Evolutionary conservation across 2,329 filamentous ascomycete genomes (phyloP), one percentile per base, ranked within the genome.

Genomic region (Claviceps citrina): DNA sequence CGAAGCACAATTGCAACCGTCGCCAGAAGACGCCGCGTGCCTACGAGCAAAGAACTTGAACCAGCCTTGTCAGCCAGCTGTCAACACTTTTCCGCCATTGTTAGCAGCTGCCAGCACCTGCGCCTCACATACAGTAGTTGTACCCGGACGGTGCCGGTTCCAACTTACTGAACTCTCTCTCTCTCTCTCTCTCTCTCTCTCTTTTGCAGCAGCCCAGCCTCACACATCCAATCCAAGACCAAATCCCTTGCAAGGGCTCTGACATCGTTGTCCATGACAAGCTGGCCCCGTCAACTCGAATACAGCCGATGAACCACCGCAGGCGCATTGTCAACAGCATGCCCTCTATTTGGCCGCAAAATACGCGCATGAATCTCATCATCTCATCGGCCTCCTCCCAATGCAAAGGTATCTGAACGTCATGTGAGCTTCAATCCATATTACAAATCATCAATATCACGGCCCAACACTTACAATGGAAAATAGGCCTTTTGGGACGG

Each of bases 391-490:
- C 47, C 78, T 79, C 45, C 66, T 65, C 37, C 74, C 75, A 48
- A 78, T 76, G 46, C 71, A 77, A 28, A 78, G 69, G 52, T 78
- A 76, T 46, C 73, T 76, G 43, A 27, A 5, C 41, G 15, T 20
- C 42, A 39, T 39, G 31, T 43, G 30, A 32, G 34, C 24, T 25
- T 27, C 32, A 13, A 31, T 13, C 5, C 4, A 6, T 16, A n/a
- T 33, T 20, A 13, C 8, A 18, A 7, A 7, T 24, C 26, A 6
- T 32, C 31, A 15, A 18, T 15, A 38, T 13, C 16, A 4, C 32
- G 13, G 8, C 16, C 7, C 16, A 15, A 28, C 12, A 65, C 71
- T 66, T 57, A 78, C 67, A 78, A 51, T 32, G 71, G 71, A 44
- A 78, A 78, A 52, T 78, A 78, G 25, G 72, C 68, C 73, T 74